Percentiles rank a stretch among this genome's conserved stretches.
Conservation (phyloP, 1,139 yeast species). For the Cylindricascospora bacillispora region DNA sequence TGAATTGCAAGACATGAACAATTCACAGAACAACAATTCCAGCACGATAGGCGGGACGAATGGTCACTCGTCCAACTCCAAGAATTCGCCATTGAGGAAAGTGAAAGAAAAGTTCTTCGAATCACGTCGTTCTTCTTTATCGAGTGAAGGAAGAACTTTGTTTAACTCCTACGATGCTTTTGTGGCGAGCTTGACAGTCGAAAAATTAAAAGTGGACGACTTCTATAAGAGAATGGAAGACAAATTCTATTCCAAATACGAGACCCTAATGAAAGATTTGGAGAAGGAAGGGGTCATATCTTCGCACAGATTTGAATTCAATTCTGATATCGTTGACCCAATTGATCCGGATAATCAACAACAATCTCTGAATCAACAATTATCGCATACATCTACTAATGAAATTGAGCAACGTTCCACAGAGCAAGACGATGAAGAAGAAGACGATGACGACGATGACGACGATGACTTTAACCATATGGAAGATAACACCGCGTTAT, state of each 20-base stretch:
- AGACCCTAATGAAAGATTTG: slow-evolving; percentile 38
- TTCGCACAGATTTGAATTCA: neutral
- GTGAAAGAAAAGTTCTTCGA: slow-evolving; percentile 11
- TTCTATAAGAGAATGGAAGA: slow-evolving; percentile 44
- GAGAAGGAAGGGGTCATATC: slow-evolving; percentile 18
- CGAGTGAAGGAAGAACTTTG: slow-evolving; percentile 16
- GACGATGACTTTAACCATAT: slow-evolving; percentile 23
- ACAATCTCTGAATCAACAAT: neutral
- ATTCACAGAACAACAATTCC: slow-evolving; percentile 4
- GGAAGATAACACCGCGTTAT: slow-evolving; percentile 27
- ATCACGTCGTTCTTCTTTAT: slow-evolving; percentile 17
- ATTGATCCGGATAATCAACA: neutral
- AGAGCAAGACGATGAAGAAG: slow-evolving; percentile 20
- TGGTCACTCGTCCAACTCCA: slow-evolving; percentile 1
- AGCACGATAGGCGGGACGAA: slow-evolving; percentile 1
- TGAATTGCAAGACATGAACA: slow-evolving; percentile 15
- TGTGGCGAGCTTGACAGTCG: slow-evolving; percentile 42
- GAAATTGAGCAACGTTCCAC: slow-evolving; percentile 2
- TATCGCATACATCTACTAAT: neutral
- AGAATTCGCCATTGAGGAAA: slow-evolving; percentile 7
- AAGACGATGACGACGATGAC: slow-evolving; percentile 23
- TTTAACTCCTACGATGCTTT: slow-evolving; percentile 30
- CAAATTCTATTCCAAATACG: slow-evolving; percentile 35
- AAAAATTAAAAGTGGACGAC: slow-evolving; percentile 45
- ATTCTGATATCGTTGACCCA: slow-evolving; percentile 2